phyloP scores from a whole-genome alignment of 1,284 basidiomycete species.

The Ganoderma resinaceum region DNA sequence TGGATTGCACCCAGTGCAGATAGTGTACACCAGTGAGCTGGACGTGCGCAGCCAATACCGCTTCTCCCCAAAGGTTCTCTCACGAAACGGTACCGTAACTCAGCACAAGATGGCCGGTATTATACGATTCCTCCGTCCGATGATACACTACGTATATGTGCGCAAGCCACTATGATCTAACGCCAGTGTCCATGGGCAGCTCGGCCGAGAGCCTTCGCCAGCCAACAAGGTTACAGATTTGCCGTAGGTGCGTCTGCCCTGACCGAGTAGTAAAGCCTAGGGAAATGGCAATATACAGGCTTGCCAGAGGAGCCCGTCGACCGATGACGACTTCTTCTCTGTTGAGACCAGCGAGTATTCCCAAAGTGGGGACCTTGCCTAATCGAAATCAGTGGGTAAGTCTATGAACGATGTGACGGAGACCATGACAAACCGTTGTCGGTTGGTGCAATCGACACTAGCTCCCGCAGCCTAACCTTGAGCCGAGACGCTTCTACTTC shows the following conservation, averaged over 20 bases:
- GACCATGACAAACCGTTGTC: constrained; percentile 52
- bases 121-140: too few relatives aligned
- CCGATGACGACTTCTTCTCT: constrained; percentile 55
- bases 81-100: too few relatives aligned
- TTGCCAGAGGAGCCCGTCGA: constrained; percentile 46
- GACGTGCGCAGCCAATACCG: too few relatives aligned
- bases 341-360: constrained; percentile 57
- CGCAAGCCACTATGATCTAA: neutral
- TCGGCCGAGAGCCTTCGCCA: neutral
- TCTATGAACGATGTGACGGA: neutral
- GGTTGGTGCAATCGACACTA: constrained; percentile 53
- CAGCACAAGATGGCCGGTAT: too few relatives aligned
- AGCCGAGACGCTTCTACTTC: constrained; percentile 50
- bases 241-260: constrained; percentile 10
- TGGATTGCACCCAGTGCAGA: too few relatives aligned
- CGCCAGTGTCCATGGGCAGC: too few relatives aligned
- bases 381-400: constrained; percentile 28
- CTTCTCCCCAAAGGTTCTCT: too few relatives aligned
- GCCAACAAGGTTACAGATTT: constrained; percentile 20
- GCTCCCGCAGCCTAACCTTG: constrained; percentile 45
- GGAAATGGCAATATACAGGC: constrained; percentile 58
- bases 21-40: too few relatives aligned
- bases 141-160: neutral
- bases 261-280: constrained; percentile 41
- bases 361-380: constrained; percentile 52